A percentile compares a stretch with the other conserved stretches of the same genome.
phyloP scores from a whole-genome alignment of 1,284 basidiomycete species.

The Trichosporon ovoides region DNA sequence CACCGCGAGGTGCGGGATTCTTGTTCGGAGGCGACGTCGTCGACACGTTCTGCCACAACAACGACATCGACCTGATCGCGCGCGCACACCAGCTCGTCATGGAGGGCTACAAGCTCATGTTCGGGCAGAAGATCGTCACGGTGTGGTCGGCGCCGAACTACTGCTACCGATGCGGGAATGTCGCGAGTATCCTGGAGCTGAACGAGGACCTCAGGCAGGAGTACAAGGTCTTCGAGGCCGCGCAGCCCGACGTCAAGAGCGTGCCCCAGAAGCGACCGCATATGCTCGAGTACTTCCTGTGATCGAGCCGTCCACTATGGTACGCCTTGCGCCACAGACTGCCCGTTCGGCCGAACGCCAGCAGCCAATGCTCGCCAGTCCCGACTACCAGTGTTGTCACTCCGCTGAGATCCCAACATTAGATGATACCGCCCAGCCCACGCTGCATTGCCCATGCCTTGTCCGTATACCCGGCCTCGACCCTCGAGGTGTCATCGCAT shows the following conservation, averaged over 20 bases:
- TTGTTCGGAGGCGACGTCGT: constrained; percentile 92
- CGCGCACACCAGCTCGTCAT: constrained; percentile 96
- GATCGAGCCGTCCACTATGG: neutral
- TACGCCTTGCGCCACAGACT: neutral
- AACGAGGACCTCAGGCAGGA: constrained; percentile 88
- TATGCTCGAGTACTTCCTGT: constrained; percentile 47
- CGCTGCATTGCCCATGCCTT: neutral
- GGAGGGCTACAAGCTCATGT: constrained; percentile 99
- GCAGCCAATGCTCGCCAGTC: no score
- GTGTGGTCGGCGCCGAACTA: constrained; percentile 99
- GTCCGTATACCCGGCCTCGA: neutral
- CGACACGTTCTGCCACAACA: constrained; percentile 80
- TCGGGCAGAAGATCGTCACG: constrained; percentile 90
- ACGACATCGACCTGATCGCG: constrained; percentile 90
- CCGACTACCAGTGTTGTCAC: neutral
- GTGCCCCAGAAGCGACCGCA: constrained; percentile 79
- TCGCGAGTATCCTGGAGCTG: constrained; percentile 84
- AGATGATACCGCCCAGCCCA: neutral
- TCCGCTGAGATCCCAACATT: no score
- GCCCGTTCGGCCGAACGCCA: no score
- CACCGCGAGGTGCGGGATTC: constrained; percentile 90
- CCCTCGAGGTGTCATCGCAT: neutral
- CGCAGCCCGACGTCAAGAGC: constrained; percentile 68
- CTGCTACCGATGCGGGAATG: constrained; percentile 93
- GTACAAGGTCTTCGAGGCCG: constrained; percentile 64